Conservation (phyloP, 345 rosid species). For the Lumnitzera littorea region DNA sequence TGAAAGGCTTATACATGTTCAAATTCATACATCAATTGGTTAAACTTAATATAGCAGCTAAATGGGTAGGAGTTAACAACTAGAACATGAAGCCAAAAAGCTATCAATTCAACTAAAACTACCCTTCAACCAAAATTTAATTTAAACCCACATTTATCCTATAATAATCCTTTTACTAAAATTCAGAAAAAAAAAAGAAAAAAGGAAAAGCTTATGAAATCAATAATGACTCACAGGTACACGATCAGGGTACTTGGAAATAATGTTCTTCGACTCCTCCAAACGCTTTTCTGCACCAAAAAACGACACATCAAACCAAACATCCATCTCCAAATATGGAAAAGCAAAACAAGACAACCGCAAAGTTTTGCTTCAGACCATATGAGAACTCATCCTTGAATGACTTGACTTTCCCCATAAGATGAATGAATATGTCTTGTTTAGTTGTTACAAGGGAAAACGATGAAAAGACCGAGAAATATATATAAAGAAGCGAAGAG, state of each 20-base stretch:
- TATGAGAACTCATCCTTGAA: slow-evolving; percentile 27
- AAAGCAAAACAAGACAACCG: background rate
- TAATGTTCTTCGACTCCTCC: slow-evolving; percentile 48
- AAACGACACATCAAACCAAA: background rate
- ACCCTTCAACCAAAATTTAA: too few relatives aligned
- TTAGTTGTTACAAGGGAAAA: too few relatives aligned
- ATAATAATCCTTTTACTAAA: background rate
- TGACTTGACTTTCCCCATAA: slow-evolving; percentile 29
- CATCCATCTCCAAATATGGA: background rate
- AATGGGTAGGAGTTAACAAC: too few relatives aligned
- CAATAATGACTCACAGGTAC: slow-evolving; percentile 43
- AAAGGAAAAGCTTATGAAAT: background rate
- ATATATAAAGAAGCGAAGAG: too few relatives aligned
- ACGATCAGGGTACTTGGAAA: slow-evolving; percentile 55
- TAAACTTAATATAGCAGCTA: too few relatives aligned
- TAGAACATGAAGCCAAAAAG: too few relatives aligned
- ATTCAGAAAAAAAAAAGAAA: background rate
- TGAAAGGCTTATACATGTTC: too few relatives aligned
- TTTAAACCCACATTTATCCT: too few relatives aligned
- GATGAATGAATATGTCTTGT: too few relatives aligned
- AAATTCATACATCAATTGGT: too few relatives aligned
- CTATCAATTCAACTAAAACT: too few relatives aligned
- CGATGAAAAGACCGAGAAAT: too few relatives aligned
- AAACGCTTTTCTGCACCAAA: slow-evolving; percentile 38
- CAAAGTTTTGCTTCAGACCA: slow-evolving; percentile 12